Evolutionary conservation across 768 basidiomycete genomes (phyloP), one percentile per base, ranked within the genome.

Genomic region (Phanerodontia chrysosporium): DNA sequence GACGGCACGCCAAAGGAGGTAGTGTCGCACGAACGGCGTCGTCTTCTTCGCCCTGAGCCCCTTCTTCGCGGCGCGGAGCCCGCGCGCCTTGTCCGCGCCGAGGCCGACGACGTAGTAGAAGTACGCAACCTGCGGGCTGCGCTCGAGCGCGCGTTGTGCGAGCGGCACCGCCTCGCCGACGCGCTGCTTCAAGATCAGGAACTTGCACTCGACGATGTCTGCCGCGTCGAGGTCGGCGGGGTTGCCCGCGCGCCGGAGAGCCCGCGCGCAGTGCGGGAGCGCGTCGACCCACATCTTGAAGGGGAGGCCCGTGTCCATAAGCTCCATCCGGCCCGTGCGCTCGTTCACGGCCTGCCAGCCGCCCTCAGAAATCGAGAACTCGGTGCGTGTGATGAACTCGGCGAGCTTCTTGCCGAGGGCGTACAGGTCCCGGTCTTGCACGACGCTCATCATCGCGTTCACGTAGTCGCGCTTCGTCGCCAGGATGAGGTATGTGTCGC

Each of bases 181-280:
- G 28, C 79, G 78, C 22, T 74, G 70, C 54, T 73, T 76, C 69
- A 84, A 77, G 66, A 87, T 79, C 55, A 67, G 63, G 66, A 70
- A 83, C 66, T 88, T 87, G 72, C 86, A 80, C 30, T 87, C 84
- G 29, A 89, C 68, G 61, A 88, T 82, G 65, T 87, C 85, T 0
- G 86, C 86, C 14, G 75, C 63, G 66, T 87, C 83, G 22, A 59
- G 67, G 56, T 86, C 81, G 5, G 64, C 64, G 0, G 75, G 66
- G 13, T 68, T 70, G n/a, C 74, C 75, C 55, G 70, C 73, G 35
- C 66, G 71, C 9, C 84, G 79, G 39, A 87, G 78, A 27, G 80
- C 84, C 27, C 74, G 74, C 9, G 86, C 85, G 64, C 84, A 85
- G 21, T 76, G 71, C 3, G 86, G 85, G 5, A 89, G 71, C 0